Evolutionary conservation across 1,284 basidiomycete genomes (phyloP), one percentile per base, ranked within the genome.

Genomic region (Naganishia cerealis): DNA sequence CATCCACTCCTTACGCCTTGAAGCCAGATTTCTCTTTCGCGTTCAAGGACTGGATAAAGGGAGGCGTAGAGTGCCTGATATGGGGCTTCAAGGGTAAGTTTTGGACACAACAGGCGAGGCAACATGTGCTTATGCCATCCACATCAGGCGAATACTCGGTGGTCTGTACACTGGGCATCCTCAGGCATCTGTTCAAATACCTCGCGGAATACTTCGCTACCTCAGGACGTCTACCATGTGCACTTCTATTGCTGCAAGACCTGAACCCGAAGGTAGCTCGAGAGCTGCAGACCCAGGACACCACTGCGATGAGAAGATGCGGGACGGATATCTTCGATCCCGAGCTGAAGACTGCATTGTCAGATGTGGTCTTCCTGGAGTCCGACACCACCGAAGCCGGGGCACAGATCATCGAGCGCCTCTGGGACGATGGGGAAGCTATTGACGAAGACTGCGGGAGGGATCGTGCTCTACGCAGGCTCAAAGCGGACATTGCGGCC

Each of bases 21-120:
- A 68, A 65, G 18, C 67, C 59, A 24, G 67, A 68, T 52, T 68
- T 52, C 16, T 63, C 67, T 13, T 68, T 68, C 26, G 67, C 67
- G 1, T 65, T 68, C 46, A 65, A 68, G 38, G 46, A 55, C 5
- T 68, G 67, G 67, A 68, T 68, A 40, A 56, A 63, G 13, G 53
- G 48, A 15, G 67, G 67, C 12, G 61, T 68, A 3, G 67, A 68
- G 29, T 63, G 59, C 15, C 46, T 68, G 16, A 62, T 68, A 8
- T 68, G 61, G 59, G 65, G 67, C 36, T 68, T 68, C 48, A 57
- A 57, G 52, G 67, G 67, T 68, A n/a, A 9, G 67, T 53, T 21
- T 29, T 8, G 40, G 15, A 24, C 9, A 7, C 21, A 15, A 36
- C 29, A n/a, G 6, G 2, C 10, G n/a, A 8, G 38, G 7, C n/a